Evolutionary conservation across 257 asterid species (phyloP), one percentile per base, ranked within the genome.

Genomic region (Nicotiana noctiflora): DNA sequence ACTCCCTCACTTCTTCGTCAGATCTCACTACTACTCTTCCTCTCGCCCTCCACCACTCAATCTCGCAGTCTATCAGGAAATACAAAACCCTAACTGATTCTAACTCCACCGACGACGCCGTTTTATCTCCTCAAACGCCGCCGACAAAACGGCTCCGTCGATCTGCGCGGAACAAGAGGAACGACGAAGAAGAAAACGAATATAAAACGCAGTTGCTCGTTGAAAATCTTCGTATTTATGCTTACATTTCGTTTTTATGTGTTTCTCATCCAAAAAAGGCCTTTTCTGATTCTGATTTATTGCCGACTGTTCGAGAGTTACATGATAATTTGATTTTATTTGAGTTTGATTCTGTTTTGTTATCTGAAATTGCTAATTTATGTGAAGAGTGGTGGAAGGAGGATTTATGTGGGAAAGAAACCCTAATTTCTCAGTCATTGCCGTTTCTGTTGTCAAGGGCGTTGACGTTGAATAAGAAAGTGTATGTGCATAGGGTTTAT

Each of bases 381-480:
- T 96, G 99, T 59, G 99, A 96, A 75, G 98, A 91, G 75, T 96
- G 99, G 99, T 96, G 99, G 99, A 92, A 96, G 83, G 82, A 88
- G 80, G 93, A 81, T 66, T 89, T 91, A 44, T 18, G 51, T 4
- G 99, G 98, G 87, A 96, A 87, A 52, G 98, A 96, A 83, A 85
- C 86, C 59, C 85, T 96, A 52, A 89, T 96, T 82, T 86, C 98
- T n/a, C 98, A 89, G 79, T 89, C 97, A 1, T 67, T 96, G 89
- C 97, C 98, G 11, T 93, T 93, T 82, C 49, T 92, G 80, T 57
- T 96, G 72, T 92, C 99, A 27, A 92, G 93, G 81, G 92, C 98
- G 14, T 81, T 96, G 91, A 94, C 95, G 21, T 84, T 83, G 81
- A 92, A 89, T 89, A 96, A 91, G 95, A 96, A 96, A 80, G 92